A percentile compares a stretch with the other conserved stretches of the same genome.
Conservation (phyloP, 805 yeast species). For the Lipomyces yamadae region DNA sequence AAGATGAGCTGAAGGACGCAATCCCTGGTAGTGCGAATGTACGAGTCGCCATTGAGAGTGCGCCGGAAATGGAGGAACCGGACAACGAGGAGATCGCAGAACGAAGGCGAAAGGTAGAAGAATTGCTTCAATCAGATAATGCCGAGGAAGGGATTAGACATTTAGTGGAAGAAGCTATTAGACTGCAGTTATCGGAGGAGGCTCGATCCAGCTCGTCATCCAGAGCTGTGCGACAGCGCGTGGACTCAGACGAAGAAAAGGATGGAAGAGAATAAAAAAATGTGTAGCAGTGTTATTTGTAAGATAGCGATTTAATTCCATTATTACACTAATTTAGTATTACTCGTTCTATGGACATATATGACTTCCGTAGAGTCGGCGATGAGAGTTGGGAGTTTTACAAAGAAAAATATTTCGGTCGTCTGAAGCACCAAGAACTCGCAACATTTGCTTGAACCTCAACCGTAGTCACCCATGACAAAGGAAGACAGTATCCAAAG, state of each 20-base stretch:
- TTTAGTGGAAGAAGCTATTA: constrained; percentile 68
- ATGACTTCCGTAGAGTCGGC: too few species aligned
- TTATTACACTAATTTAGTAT: too few species aligned
- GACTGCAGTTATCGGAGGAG: constrained; percentile 29
- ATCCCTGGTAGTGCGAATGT: constrained; percentile 24
- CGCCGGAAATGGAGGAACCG: constrained; percentile 39
- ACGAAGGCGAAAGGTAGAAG: constrained; percentile 62
- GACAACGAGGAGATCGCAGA: constrained; percentile 35
- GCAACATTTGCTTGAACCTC: too few species aligned
- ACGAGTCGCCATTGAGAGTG: constrained; percentile 39
- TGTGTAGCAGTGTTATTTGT: background rate
- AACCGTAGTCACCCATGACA: background rate
- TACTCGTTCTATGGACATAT: too few species aligned
- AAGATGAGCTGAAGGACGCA: constrained; percentile 19
- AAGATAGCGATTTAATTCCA: background rate
- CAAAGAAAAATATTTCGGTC: too few species aligned
- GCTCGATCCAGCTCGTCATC: background rate
- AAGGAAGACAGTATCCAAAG: background rate
- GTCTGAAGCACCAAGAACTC: too few species aligned
- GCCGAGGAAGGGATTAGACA: constrained; percentile 78
- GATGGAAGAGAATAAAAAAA: background rate
- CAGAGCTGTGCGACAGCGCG: background rate
- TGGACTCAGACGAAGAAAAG: background rate
- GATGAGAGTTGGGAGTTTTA: too few species aligned
- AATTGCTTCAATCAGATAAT: constrained; percentile 75